These are phyloP conservation scores for Filobasidium uniguttulatum DNA, from an alignment of 1,284 basidiomycete genomes.

Conservation along the genomic window DNA sequence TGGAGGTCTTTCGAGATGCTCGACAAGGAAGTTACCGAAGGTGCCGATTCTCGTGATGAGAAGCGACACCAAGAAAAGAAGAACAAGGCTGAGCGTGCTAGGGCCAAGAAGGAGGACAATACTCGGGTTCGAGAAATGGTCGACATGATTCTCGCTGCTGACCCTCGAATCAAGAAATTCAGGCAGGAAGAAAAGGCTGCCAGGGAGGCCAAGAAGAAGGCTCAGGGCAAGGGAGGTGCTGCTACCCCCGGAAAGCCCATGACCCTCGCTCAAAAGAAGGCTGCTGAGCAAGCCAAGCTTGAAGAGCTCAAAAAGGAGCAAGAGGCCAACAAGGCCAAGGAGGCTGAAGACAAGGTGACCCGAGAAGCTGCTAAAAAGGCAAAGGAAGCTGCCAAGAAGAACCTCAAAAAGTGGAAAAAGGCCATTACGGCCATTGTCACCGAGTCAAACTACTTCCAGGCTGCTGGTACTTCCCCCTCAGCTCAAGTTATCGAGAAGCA, in stretches of 20 bases:
- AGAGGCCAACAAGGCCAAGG: slow-evolving; percentile 70
- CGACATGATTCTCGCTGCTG: slow-evolving; percentile 68
- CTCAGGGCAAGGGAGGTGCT: slow-evolving; percentile 24
- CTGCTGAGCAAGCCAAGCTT: slow-evolving; percentile 59
- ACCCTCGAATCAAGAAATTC: slow-evolving; percentile 95
- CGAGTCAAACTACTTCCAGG: slow-evolving; percentile 45
- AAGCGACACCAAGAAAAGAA: slow-evolving; percentile 99
- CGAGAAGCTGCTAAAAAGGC: slow-evolving; percentile 83
- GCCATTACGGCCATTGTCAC: slow-evolving; percentile 40
- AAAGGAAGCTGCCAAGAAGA: slow-evolving; percentile 48
- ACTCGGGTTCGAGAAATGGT: slow-evolving; percentile 76
- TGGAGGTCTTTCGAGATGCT: slow-evolving; percentile 98
- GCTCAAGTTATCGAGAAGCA: slow-evolving; percentile 43
- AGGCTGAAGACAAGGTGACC: slow-evolving; percentile 49
- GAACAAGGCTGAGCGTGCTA: slow-evolving; percentile 91
- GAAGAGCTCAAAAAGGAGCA: slow-evolving; percentile 59
- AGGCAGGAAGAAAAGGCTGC: slow-evolving; percentile 94
- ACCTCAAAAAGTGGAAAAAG: slow-evolving; percentile 45
- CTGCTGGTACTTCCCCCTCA: slow-evolving; percentile 38
- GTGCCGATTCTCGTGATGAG: slow-evolving; percentile 91
- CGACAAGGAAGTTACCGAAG: slow-evolving; percentile 98
- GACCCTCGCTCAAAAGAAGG: slow-evolving; percentile 45
- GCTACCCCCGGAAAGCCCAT: slow-evolving; percentile 37
- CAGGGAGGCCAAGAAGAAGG: slow-evolving; percentile 79
- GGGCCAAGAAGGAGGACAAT: slow-evolving; percentile 96